phyloP scores from a whole-genome alignment of 768 basidiomycete genomes.

The Lactarius akahatsu region DNA sequence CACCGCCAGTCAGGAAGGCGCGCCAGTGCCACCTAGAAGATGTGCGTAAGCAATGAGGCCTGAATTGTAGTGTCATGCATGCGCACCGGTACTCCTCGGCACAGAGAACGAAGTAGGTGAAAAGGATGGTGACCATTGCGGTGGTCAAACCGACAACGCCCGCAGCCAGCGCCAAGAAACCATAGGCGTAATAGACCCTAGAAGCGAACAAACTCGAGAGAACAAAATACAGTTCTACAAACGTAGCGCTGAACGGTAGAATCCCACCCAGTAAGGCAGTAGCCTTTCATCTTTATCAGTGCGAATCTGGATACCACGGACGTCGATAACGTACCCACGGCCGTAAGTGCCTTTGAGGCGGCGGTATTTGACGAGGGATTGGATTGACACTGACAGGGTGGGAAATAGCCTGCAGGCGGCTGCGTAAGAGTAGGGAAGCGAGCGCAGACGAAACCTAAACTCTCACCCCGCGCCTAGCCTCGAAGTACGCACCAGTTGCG shows the following conservation, averaged over 20 bases:
- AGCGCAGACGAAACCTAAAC: background rate
- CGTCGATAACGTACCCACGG: constrained; percentile 59
- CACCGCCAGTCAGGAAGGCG: constrained; percentile 87
- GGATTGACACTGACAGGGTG: constrained; percentile 88
- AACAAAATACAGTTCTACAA: constrained; percentile 92
- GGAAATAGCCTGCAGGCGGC: constrained; percentile 52
- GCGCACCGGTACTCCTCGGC: constrained; percentile 89
- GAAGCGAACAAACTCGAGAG: constrained; percentile 90
- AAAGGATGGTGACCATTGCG: constrained; percentile 86
- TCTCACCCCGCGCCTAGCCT: constrained; percentile 81
- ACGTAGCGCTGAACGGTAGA: constrained; percentile 92
- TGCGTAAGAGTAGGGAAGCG: constrained; percentile 20
- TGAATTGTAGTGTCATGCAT: background rate
- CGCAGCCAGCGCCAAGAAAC: constrained; percentile 87
- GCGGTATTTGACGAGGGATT: constrained; percentile 96
- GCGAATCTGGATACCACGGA: background rate
- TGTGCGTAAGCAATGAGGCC: constrained; percentile 14
- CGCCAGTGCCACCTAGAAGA: constrained; percentile 90
- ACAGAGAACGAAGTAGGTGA: constrained; percentile 88
- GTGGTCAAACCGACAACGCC: constrained; percentile 81
- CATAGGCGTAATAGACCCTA: constrained; percentile 93
- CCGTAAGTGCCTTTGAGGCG: constrained; percentile 76
- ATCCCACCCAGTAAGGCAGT: constrained; percentile 84
- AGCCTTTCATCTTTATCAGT: constrained; percentile 39
- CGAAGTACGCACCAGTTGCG: constrained; percentile 81